phyloP scores from a whole-genome alignment of 2,329 filamentous ascomycete species.

The Aspergillus sp. region DNA sequence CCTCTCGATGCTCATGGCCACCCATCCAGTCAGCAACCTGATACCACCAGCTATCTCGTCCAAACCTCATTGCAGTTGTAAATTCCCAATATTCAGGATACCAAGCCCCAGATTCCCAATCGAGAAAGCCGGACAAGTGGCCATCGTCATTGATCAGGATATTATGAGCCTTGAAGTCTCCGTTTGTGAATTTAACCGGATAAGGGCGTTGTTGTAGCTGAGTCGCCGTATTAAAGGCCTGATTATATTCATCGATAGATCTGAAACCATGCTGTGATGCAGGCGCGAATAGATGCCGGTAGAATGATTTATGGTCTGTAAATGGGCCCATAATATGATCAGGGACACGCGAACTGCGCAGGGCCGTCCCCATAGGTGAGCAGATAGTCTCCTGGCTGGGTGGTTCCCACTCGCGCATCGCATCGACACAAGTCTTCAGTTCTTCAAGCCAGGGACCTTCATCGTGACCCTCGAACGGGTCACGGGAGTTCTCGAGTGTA shows the following conservation, averaged over 20 bases:
- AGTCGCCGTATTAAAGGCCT: constrained; percentile 23
- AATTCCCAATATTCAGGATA: constrained; percentile 17
- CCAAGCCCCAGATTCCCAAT: constrained; percentile 10
- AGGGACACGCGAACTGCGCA: constrained; percentile 35
- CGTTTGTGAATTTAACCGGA: constrained; percentile 18
- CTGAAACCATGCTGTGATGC: constrained; percentile 30
- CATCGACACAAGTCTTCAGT: constrained; percentile 31
- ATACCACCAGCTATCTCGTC: constrained; percentile 24
- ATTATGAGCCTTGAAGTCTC: constrained; percentile 23
- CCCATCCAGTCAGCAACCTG: constrained; percentile 25
- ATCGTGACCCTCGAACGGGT: constrained; percentile 27
- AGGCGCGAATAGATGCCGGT: constrained; percentile 29
- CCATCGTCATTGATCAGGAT: constrained; percentile 19
- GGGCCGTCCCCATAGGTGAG: constrained; percentile 30
- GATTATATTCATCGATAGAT: constrained; percentile 26
- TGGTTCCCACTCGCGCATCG: constrained; percentile 36
- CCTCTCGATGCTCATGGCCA: constrained; percentile 18
- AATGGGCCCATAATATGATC: constrained; percentile 34
- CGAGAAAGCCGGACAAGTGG: constrained; percentile 16
- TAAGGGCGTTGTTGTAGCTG: not conserved
- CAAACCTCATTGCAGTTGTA: constrained; percentile 25
- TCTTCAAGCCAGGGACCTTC: constrained; percentile 36
- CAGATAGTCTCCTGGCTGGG: constrained; percentile 25
- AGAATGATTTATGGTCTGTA: constrained; percentile 22
- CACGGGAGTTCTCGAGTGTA: constrained; percentile 27